Conservation (phyloP, 2,329 filamentous ascomycete genomes). For the Ophiostoma fasciatum region DNA sequence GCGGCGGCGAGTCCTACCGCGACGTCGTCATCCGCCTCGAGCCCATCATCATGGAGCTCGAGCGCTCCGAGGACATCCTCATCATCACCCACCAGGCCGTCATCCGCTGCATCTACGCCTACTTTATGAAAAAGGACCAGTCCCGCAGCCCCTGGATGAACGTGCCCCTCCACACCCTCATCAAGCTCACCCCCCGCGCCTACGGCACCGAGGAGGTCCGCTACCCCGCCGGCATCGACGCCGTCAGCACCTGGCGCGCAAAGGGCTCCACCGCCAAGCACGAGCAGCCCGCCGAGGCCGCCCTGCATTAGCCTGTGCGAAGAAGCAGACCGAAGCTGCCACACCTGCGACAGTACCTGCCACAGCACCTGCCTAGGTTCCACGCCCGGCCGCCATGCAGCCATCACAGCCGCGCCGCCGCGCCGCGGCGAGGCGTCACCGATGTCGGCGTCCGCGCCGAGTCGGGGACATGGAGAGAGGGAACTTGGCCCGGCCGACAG, state of each 20-base stretch:
- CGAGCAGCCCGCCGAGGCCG: slow-evolving; percentile 39
- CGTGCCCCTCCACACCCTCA: slow-evolving; percentile 87
- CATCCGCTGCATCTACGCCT: slow-evolving; percentile 91
- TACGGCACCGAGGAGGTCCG: slow-evolving; percentile 87
- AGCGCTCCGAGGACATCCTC: slow-evolving; percentile 89
- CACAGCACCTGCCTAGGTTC: too few relatives aligned
- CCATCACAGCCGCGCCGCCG: too few relatives aligned
- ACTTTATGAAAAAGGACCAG: slow-evolving; percentile 96
- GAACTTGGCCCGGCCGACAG: too few relatives aligned
- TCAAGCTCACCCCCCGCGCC: slow-evolving; percentile 87
- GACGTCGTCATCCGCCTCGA: slow-evolving; percentile 96
- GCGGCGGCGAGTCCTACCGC: slow-evolving; percentile 86
- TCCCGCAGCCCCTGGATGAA: slow-evolving; percentile 96
- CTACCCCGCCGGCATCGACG: slow-evolving; percentile 81
- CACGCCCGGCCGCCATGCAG: too few relatives aligned
- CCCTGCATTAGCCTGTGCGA: slow-evolving; percentile 8
- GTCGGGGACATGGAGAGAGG: too few relatives aligned
- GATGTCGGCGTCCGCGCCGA: too few relatives aligned
- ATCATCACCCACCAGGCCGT: slow-evolving; percentile 98
- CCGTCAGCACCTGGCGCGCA: slow-evolving; percentile 89
- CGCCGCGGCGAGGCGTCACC: too few relatives aligned
- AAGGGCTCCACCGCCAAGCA: slow-evolving; percentile 90
- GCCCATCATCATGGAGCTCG: slow-evolving; percentile 98
- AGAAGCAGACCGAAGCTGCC: too few relatives aligned
- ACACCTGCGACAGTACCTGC: too few relatives aligned